These are phyloP conservation scores for Mortierella polycephala DNA, from an alignment of 371 early-diverging fungal genomes.

Conservation along the genomic window DNA sequence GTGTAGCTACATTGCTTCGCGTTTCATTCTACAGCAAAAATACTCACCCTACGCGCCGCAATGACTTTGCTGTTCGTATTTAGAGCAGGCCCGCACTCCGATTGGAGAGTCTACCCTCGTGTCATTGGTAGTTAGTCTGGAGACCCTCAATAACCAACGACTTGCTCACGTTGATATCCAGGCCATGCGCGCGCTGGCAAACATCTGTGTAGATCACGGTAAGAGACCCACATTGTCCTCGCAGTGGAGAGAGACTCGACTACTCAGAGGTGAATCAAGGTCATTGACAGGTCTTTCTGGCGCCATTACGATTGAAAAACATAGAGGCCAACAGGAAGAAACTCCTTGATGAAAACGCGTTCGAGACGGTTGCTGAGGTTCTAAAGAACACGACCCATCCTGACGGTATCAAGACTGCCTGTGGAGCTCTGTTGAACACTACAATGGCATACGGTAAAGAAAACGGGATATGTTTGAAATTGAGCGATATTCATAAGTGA, in stretches of 20 bases:
- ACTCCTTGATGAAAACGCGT: constrained; percentile 63
- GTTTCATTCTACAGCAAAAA: not conserved
- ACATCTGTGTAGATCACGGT: constrained; percentile 86
- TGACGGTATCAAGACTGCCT: constrained; percentile 64
- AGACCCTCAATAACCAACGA: constrained; percentile 48
- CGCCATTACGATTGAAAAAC: not conserved
- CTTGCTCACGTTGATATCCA: constrained; percentile 62
- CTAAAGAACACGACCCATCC: constrained; percentile 55
- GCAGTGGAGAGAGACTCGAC: no score
- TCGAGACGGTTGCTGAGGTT: constrained; percentile 57
- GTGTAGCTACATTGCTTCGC: not conserved
- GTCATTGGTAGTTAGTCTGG: constrained; percentile 47
- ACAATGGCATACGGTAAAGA: constrained; percentile 80
- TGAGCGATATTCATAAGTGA: no score
- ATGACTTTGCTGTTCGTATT: no score
- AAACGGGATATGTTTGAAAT: not conserved
- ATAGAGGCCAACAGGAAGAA: constrained; percentile 75
- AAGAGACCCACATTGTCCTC: constrained; percentile 13
- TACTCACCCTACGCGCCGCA: no score
- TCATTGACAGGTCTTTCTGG: no score
- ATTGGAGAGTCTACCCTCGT: constrained; percentile 60
- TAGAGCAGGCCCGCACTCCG: constrained; percentile 61
- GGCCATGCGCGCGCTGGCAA: constrained; percentile 77
- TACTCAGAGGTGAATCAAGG: no score
- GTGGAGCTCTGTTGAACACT: constrained; percentile 78